Base-by-base conservation (phyloP, 208 protist genomes). In the Sergeia podlipaevii region DNA sequence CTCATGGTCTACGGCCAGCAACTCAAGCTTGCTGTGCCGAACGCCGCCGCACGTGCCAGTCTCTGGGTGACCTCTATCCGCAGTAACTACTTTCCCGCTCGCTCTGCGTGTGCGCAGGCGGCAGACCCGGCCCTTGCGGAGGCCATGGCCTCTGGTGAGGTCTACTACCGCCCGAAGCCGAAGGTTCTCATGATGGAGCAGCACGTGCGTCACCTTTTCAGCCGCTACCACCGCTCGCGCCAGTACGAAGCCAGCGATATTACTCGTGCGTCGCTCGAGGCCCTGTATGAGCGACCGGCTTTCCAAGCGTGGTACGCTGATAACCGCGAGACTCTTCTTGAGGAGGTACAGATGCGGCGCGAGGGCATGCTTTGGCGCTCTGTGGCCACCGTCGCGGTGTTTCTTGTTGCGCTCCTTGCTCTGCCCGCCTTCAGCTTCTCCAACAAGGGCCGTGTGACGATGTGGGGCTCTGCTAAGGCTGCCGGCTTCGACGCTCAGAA, bases 381-480 rank as follows among this genome's bases (percentile, higher is more conserved):
- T 15, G 34, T 87, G 28, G 50, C 66, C 2, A 57, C 44, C 11
- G 39, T 74, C 8, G 51, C 51, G 24, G 27, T 84, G n/a, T 38
- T 85, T 18, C 15, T 80, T 6, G 23, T 85, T 28, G 63, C 45
- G 38, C 27, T 76, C 17, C n/a, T 65, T 46, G 45, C 70, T 37
- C 61, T 91, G 45, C 84, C 84, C 4, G 68, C 75, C 7, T 88
- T 74, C 55, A 77, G 66, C 44, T 87, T 91, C 60, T 58, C 49
- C 44, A 76, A 69, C 47, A 62, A 70, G 27, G 70, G 61, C 4
- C 8, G 28, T 3, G 43, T 42, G 29, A 61, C 42, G 21, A 5
- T 60, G 54, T 27, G 51, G 11, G 34, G 15, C 52, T 2, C 26
- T 29, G 43, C 56, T 49, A 41, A 63, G 55, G 65, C 45, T 18